Evolutionary conservation across 2,329 filamentous ascomycete species (phyloP), one percentile per base, ranked within the genome.

Genomic region (Ambrosiella cleistominuta): DNA sequence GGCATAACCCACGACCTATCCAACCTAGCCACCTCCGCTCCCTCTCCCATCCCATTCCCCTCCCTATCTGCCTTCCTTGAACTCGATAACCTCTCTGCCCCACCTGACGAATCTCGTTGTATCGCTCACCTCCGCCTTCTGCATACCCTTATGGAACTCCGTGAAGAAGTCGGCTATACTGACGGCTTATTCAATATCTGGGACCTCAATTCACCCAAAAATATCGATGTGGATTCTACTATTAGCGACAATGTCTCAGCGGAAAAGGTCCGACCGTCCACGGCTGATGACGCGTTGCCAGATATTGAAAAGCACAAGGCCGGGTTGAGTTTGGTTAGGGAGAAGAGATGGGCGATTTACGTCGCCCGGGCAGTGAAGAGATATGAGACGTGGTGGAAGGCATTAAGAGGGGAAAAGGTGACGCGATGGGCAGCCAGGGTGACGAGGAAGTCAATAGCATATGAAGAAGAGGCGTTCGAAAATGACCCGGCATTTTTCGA

Each of bases 91-190:
- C 42, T 39, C 2, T 17, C 60, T 35, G 38, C 51, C 15, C 36
- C 44, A 9, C 62, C 62, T 17, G 58, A 40, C 11, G 45, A 60
- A 27, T 75, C 82, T 61, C 75, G 80, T 47, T 87, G 83, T 62
- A 76, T 87, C 19, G 83, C 80, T 0, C 87, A 93, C 66, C 74
- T 91, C 36, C 88, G 87, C 66, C 72, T 91, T 0, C 73, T 91
- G 1, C 78, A 81, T 56, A 78, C 81, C 8, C 75, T 91, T 59
- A 78, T 86, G 62, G 74, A 74, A 39, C 69, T 91, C 57, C 83
- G 82, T 62, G 80, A 87, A 60, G 75, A 79, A 15, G 69, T 89
- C 15, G 82, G 81, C 5, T 82, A 79, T 57, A 77, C 70, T 0
- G 81, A 88, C 63, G 81, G 82, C 0, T 70, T 89, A 1, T 90